Evolutionary conservation across 345 rosid species (phyloP), one percentile per base, ranked within the genome.

Genomic region (Moricandia moricandioides): DNA sequence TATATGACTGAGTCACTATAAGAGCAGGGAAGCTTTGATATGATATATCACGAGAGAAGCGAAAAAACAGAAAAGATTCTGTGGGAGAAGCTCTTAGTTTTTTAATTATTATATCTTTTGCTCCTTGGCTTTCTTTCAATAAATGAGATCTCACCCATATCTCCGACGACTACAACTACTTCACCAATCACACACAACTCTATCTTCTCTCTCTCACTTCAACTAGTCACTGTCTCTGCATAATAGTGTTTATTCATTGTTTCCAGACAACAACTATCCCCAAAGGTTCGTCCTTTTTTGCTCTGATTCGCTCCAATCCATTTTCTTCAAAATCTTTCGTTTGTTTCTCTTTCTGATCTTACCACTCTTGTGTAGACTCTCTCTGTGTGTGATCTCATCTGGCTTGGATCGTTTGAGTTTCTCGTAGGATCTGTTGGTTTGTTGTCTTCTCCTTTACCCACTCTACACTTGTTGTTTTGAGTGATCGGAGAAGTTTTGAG

Each of bases 121-220:
- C 6, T 65, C 57, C 29, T 45, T 56, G 65, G 69, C 70, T 76
- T 64, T 72, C 60, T 26, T 81, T n/a, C 80, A 79, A 70, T 43
- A 39, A 81, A 84, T 83, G 86, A 78, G 71, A 61, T 82, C 81
- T 71, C 82, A 80, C 79, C 84, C 81, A 69, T 74, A 72, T 47
- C 74, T 0, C 33, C 67, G 14, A 24, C 61, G 13, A 58, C 73
- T 39, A 47, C 29, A 70, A 61, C 55, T 57, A 52, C 27, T 47
- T 47, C 70, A 13, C 64, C 78, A 57, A 66, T 70, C 81, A 26
- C 51, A 26, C 51, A 10, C 11, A 37, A 14, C 73, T 60, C 56
- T 35, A 45, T 33, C 67, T 59, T 61, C 47, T 40, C 47, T 43
- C 62, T 63, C 51, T 66, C 71, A 35, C 64, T 52, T 72, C 47